Conservation (phyloP, 768 basidiomycete genomes). For the Boletus tylopilopsis region DNA sequence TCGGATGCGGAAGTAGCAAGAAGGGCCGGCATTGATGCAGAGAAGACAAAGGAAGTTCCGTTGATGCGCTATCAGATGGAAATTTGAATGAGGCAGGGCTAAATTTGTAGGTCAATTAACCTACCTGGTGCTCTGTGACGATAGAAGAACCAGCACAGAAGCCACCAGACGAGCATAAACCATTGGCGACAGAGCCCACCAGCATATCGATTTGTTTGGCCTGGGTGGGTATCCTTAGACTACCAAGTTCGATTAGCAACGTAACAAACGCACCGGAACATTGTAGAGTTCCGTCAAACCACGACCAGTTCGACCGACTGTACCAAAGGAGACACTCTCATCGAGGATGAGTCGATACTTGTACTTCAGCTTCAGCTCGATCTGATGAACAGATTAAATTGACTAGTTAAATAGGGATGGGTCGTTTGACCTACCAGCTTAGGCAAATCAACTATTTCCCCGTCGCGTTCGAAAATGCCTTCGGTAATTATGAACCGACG, state of each 20-base stretch:
- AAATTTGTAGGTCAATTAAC: not conserved
- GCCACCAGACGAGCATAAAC: slow-evolving; percentile 81
- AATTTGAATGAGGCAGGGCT: not conserved
- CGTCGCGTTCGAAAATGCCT: slow-evolving; percentile 95
- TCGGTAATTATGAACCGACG: slow-evolving; percentile 95
- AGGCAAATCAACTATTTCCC: slow-evolving; percentile 87
- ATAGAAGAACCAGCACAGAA: slow-evolving; percentile 89
- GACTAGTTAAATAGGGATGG: not conserved
- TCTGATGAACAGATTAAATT: slow-evolving; percentile 42
- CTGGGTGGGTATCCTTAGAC: slow-evolving; percentile 34
- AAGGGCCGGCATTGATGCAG: slow-evolving; percentile 88
- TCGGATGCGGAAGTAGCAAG: slow-evolving; percentile 86
- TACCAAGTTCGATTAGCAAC: not conserved
- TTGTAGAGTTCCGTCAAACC: slow-evolving; percentile 95
- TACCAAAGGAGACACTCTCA: slow-evolving; percentile 91
- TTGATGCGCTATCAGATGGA: slow-evolving; percentile 76
- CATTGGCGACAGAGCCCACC: slow-evolving; percentile 85
- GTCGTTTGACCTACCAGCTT: slow-evolving; percentile 62
- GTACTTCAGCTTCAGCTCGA: slow-evolving; percentile 92
- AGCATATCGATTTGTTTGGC: slow-evolving; percentile 92
- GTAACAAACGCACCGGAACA: slow-evolving; percentile 64
- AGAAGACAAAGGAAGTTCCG: slow-evolving; percentile 92
- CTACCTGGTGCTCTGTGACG: slow-evolving; percentile 86
- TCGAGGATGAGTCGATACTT: slow-evolving; percentile 95
- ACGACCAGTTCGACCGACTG: slow-evolving; percentile 88